These are phyloP conservation scores for Psilocybe cubensis DNA, from an alignment of 768 basidiomycete genomes.

Conservation along the genomic window DNA sequence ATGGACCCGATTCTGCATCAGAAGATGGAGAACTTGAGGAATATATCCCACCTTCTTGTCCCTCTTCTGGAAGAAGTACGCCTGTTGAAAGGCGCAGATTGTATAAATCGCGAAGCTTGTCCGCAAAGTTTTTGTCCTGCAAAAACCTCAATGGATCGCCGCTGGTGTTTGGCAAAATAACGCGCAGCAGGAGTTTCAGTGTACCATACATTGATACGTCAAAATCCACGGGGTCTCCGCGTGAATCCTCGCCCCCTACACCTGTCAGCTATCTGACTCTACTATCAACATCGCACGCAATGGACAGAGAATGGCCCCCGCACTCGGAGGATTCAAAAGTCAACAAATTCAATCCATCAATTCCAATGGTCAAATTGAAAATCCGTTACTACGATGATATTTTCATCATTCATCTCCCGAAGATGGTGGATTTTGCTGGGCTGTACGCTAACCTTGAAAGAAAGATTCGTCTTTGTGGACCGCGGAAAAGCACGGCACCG, in stretches of 20 bases:
- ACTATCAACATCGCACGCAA: too few species aligned
- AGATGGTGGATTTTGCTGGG: background rate
- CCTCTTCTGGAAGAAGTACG: background rate
- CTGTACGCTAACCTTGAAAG: background rate
- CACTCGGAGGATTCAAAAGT: background rate
- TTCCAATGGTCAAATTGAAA: background rate
- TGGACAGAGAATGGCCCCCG: too few species aligned
- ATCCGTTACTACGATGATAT: background rate
- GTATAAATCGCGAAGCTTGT: background rate
- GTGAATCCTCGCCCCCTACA: background rate
- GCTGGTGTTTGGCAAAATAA: background rate
- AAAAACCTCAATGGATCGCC: background rate
- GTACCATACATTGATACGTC: background rate
- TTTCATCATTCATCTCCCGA: background rate
- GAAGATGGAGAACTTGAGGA: background rate
- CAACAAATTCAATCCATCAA: background rate
- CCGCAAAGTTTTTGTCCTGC: background rate
- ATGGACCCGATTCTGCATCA: background rate
- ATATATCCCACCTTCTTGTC: background rate
- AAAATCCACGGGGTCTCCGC: background rate
- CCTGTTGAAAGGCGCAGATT: background rate
- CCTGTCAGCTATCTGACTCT: too few species aligned
- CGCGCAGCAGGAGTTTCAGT: background rate
- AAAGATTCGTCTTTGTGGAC: background rate
- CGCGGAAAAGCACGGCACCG: background rate